Percentiles rank a stretch among this genome's conserved stretches.
phyloP scores from a whole-genome alignment of 345 rosid species.

The Lepidium sativum region DNA sequence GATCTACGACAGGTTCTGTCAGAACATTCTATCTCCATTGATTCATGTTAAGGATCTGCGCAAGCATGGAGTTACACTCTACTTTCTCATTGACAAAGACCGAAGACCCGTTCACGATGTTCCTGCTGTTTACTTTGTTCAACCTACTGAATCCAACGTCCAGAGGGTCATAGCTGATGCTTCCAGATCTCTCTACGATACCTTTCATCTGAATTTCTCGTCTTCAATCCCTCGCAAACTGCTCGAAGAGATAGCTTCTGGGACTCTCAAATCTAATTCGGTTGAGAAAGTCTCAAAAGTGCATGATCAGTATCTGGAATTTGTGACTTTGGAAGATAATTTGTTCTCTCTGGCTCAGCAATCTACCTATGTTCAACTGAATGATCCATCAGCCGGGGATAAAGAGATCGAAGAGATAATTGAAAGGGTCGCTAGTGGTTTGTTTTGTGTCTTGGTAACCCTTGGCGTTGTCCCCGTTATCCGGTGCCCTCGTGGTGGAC shows the following conservation, averaged over 20 bases:
- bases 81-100: slow-evolving; percentile 82
- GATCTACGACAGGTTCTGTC: slow-evolving; percentile 86
- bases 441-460: slow-evolving; percentile 64
- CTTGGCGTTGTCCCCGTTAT: slow-evolving; percentile 65
- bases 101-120: slow-evolving; percentile 73
- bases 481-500: slow-evolving; percentile 65
- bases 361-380: slow-evolving; percentile 53
- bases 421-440: slow-evolving; percentile 54
- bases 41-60: slow-evolving; percentile 97
- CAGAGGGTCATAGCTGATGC: slow-evolving; percentile 55
- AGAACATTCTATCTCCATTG: slow-evolving; percentile 82
- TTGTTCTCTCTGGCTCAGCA: slow-evolving; percentile 62
- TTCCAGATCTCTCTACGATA: slow-evolving; percentile 51
- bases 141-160: slow-evolving; percentile 44
- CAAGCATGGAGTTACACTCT: slow-evolving; percentile 87
- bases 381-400: slow-evolving; percentile 81
- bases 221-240: slow-evolving; percentile 55
- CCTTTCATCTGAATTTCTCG: slow-evolving; percentile 65
- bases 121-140: slow-evolving; percentile 67
- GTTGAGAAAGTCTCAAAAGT: slow-evolving; percentile 47
- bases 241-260: slow-evolving; percentile 68
- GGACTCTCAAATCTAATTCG: slow-evolving; percentile 42
- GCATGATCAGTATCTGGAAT: slow-evolving; percentile 80
- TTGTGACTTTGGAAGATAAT: slow-evolving; percentile 67
- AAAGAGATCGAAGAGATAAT: slow-evolving; percentile 61